Base-by-base conservation (phyloP, 2,329 filamentous ascomycete species). In the Trichoderma guizhouense region DNA sequence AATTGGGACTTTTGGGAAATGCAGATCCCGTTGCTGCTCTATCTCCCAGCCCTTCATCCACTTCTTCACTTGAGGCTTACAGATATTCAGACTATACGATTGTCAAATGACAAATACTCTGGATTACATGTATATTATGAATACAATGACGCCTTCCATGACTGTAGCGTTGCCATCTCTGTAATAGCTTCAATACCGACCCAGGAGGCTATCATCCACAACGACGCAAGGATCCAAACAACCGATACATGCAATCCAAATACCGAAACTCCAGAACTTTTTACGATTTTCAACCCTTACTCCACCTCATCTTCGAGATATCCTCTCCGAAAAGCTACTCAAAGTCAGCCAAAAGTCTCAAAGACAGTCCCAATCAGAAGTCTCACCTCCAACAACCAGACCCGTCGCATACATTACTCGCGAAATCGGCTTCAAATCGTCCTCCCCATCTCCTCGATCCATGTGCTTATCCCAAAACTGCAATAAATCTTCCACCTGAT, bases 321-420 rank as follows among this genome's bases (percentile, higher is more conserved):
- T 8, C n/a, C 63, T 71, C 62, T 65, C 24, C 72, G 58, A 34
- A 70, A 71, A 7, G 72, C 72, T 73, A 58, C n/a, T 14, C 11
- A 39, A 32, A 15, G 36, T 73, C n/a, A 72, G 65, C 28, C 15
- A 62, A 70, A 32, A 6, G 1, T 34, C 57, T 21, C 15, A n/a
- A 34, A n/a, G 11, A 8, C 8, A 60, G 7, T 51, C n/a, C 2
- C 21, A 32, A 21, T 32, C 18, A n/a, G 9, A 18, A 11, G 24
- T 81, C 85, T 84, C 75, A 88, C 87, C 85, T 74, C 87, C 87
- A 5, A 86, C 85, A 64, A 87, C 82, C 74, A 89, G 74, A 39
- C 86, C 86, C 5, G 86, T 81, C 15, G 87, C 85, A 79, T 87
- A 88, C 87, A 89, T 89, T 51, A 86, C 86, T 26, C 82, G 78